Conservation (phyloP, 2,329 filamentous ascomycete genomes). For the Pseudocercospora crystallina region DNA sequence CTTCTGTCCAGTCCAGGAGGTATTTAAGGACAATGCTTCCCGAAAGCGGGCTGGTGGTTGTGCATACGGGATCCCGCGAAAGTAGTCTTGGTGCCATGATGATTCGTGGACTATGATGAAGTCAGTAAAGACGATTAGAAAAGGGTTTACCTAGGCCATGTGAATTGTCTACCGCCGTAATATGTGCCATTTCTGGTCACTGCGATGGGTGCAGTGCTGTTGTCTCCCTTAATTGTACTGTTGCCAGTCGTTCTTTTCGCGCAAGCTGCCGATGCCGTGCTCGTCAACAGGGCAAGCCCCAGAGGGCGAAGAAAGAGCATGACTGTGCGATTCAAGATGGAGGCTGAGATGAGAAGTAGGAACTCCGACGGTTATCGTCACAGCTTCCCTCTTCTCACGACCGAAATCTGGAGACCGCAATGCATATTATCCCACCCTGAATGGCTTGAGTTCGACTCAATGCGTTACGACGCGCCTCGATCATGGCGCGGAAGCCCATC, state of each 20-base stretch:
- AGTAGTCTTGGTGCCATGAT: too few species aligned
- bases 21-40: constrained; percentile 1
- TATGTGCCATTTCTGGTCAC: constrained; percentile 4
- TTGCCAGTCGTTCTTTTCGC: constrained; percentile 4
- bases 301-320: not conserved
- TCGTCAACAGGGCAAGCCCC: not conserved
- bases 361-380: too few species aligned
- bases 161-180: not conserved
- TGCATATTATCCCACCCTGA: too few species aligned
- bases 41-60: constrained; percentile 2
- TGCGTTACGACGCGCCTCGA: too few species aligned
- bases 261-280: constrained; percentile 1
- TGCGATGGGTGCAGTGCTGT: constrained; percentile 4
- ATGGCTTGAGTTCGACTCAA: too few species aligned
- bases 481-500: too few species aligned
- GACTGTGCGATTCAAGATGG: too few species aligned
- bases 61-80: constrained; percentile 1
- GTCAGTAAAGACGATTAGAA: too few species aligned
- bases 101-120: too few species aligned
- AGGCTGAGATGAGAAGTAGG: too few species aligned
- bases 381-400: too few species aligned
- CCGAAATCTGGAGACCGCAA: too few species aligned
- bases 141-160: not conserved
- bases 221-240: constrained; percentile 9
- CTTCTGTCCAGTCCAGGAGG: constrained; percentile 7